phyloP scores from a whole-genome alignment of 1,284 basidiomycete genomes.

The Phenoliferia sp. region DNA sequence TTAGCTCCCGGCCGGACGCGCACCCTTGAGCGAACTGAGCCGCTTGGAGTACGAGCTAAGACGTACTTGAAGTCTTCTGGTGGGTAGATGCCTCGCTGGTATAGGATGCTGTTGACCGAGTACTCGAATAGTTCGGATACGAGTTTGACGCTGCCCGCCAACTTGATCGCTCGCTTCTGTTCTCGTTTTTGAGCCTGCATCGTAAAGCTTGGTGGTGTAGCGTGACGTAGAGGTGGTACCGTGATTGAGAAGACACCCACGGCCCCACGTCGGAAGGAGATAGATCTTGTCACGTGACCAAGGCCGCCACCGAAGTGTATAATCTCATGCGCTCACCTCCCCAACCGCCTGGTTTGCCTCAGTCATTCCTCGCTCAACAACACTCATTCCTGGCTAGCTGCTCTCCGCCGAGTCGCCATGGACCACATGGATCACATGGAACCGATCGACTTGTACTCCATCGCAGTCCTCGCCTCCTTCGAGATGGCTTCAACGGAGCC shows the following conservation, averaged over 20 bases:
- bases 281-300: too few species aligned
- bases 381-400: too few species aligned
- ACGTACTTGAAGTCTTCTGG: constrained; percentile 84
- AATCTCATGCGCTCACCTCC: too few species aligned
- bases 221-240: too few species aligned
- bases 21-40: not conserved
- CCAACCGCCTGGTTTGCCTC: too few species aligned
- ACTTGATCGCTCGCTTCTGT: constrained; percentile 53
- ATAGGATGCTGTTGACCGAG: constrained; percentile 91
- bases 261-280: too few species aligned
- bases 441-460: not conserved
- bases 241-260: too few species aligned
- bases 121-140: constrained; percentile 99
- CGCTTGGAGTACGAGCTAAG: not conserved
- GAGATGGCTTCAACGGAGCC: not conserved
- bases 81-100: constrained; percentile 95
- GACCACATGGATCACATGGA: not conserved
- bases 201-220: too few species aligned
- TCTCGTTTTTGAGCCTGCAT: not conserved
- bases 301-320: too few species aligned
- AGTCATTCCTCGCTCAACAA: too few species aligned
- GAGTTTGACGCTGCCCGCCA: constrained; percentile 91
- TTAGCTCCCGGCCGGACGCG: not conserved
- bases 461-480: not conserved
- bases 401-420: not conserved